These are phyloP conservation scores for Galerina marginata DNA, from an alignment of 768 basidiomycete genomes.

Conservation along the genomic window DNA sequence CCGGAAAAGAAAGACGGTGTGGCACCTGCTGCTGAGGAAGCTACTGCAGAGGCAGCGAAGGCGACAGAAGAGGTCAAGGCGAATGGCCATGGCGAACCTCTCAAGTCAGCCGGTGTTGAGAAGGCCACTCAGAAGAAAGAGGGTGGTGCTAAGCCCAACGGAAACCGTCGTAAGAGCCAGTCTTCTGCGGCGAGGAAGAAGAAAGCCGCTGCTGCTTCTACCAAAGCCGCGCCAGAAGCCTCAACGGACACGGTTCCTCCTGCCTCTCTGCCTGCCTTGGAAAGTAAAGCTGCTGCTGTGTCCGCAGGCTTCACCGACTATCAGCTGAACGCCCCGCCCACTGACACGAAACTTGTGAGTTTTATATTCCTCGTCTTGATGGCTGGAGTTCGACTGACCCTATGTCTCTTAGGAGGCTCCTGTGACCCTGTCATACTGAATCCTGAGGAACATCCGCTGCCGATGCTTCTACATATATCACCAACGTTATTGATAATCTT, in stretches of 20 bases:
- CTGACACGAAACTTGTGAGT: slow-evolving; percentile 13
- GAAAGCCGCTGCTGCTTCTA: not conserved
- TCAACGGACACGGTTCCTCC: not conserved
- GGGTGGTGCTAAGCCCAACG: not conserved
- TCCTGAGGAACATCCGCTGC: no score
- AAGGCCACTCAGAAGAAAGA: slow-evolving; percentile 3
- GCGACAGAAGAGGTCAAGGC: not conserved
- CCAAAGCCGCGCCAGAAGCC: not conserved
- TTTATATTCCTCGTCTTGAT: not conserved
- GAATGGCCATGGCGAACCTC: not conserved
- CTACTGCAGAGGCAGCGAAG: not conserved
- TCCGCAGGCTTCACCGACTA: slow-evolving; percentile 20
- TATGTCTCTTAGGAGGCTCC: no score
- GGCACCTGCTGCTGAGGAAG: not conserved
- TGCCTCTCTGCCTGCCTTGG: not conserved
- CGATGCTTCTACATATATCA: no score
- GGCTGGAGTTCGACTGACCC: no score
- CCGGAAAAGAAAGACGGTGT: not conserved
- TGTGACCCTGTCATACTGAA: no score
- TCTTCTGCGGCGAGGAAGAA: not conserved
- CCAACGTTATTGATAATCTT: no score
- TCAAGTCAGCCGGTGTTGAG: slow-evolving; percentile 11
- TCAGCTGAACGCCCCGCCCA: slow-evolving; percentile 16
- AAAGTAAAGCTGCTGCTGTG: not conserved
- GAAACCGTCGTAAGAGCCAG: not conserved